Evolutionary conservation across 495 filamentous ascomycete species (phyloP).

Genomic region (Lichina pygmaea): DNA sequence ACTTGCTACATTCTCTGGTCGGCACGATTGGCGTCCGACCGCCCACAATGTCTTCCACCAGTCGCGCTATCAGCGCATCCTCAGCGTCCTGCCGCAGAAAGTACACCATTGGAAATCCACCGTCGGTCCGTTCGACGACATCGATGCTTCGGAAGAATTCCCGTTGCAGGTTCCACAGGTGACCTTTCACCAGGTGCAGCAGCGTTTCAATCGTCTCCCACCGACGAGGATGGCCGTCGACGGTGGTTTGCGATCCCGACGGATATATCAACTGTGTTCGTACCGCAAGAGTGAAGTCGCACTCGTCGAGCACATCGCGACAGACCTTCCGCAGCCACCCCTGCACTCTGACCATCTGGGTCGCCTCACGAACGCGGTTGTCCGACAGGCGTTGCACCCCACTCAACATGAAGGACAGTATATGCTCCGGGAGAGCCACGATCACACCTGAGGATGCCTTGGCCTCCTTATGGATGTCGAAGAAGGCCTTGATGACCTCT

Average conservation of each 20-base stretch:
- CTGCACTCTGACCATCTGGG: slow-evolving; percentile 12
- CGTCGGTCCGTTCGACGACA: slow-evolving; percentile 8
- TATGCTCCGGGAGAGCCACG: slow-evolving; percentile 22
- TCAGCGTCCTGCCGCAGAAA: slow-evolving; percentile 15
- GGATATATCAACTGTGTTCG: slow-evolving; percentile 16
- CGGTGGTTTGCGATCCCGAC: slow-evolving; percentile 8
- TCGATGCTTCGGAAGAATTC: slow-evolving; percentile 15
- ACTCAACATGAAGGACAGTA: slow-evolving; percentile 23
- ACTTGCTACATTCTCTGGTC: slow-evolving; percentile 6
- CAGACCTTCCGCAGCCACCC: slow-evolving; percentile 17
- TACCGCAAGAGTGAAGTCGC: slow-evolving; percentile 22
- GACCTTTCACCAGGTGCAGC: slow-evolving; percentile 13
- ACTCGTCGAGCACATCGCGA: slow-evolving; percentile 30
- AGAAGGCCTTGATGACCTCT: slow-evolving; percentile 15
- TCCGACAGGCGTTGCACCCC: slow-evolving; percentile 8
- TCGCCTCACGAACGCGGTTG: slow-evolving; percentile 19
- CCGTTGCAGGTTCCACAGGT: slow-evolving; percentile 9
- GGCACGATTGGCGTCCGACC: slow-evolving; percentile 11
- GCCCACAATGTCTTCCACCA: slow-evolving; percentile 11
- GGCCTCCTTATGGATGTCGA: slow-evolving; percentile 8
- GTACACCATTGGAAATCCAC: slow-evolving; percentile 15
- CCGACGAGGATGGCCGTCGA: slow-evolving; percentile 10
- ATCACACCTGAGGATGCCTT: slow-evolving; percentile 13
- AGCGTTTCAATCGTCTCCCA: slow-evolving; percentile 17
- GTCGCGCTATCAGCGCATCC: slow-evolving; percentile 8